These are phyloP conservation scores for Stephania japonica DNA, from an alignment of 164 flowering plant genomes.

Conservation along the genomic window DNA sequence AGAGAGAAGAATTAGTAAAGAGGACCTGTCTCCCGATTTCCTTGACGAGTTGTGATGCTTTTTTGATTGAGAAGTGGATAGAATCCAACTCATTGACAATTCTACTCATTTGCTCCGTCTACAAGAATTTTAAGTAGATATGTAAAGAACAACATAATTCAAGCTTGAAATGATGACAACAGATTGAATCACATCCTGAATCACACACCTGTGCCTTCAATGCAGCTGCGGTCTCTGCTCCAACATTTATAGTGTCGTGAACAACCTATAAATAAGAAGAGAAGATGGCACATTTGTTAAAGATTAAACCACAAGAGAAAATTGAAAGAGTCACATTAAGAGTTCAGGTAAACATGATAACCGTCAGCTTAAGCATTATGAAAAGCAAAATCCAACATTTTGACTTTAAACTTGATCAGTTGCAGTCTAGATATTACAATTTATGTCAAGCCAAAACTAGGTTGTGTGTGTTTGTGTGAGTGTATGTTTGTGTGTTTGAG, in stretches of 20 bases:
- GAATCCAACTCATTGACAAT: slow-evolving; percentile 93
- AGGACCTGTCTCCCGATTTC: slow-evolving; percentile 38
- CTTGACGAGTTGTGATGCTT: slow-evolving; percentile 71
- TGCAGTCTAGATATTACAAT: neutral
- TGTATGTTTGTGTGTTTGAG: neutral
- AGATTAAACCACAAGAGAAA: neutral
- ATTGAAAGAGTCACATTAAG: neutral
- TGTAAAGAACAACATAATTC: neutral
- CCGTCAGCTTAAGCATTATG: no score
- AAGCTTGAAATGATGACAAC: neutral
- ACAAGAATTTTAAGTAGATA: slow-evolving; percentile 15
- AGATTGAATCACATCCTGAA: neutral
- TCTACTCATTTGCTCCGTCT: slow-evolving; percentile 99
- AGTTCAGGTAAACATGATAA: neutral
- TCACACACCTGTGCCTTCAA: slow-evolving; percentile 78
- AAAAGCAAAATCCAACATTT: neutral
- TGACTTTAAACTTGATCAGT: neutral
- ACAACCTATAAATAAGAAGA: slow-evolving; percentile 48
- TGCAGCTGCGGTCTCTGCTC: slow-evolving; percentile 85
- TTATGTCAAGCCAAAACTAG: neutral
- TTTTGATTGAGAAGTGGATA: slow-evolving; percentile 88
- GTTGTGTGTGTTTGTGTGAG: no score
- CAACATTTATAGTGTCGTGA: slow-evolving; percentile 74
- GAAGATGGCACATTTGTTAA: neutral
- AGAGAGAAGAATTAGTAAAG: neutral